These are phyloP conservation scores for Globisporangium echinulatum DNA, from an alignment of 352 stramenopile genomes.

Conservation along the genomic window DNA sequence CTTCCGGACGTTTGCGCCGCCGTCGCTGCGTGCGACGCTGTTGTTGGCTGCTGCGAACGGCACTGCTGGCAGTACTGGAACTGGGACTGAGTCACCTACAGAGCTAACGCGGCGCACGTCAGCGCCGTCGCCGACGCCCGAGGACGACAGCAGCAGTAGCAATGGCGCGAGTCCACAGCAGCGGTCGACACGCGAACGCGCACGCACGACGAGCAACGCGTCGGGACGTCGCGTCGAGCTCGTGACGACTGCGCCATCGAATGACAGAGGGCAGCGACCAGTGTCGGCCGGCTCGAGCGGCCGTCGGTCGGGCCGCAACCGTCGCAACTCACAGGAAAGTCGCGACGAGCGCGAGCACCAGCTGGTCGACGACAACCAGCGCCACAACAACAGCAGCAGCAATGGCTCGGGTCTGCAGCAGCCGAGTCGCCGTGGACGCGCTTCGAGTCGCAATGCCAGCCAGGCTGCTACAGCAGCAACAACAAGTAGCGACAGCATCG, in stretches of 20 bases:
- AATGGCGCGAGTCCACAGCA: background rate
- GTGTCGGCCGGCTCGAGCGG: constrained; percentile 9
- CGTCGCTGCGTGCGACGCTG: constrained; percentile 11
- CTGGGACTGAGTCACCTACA: background rate
- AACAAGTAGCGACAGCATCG: constrained; percentile 7
- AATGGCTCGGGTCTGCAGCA: background rate
- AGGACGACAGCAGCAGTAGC: constrained; percentile 2
- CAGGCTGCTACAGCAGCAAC: constrained; percentile 2
- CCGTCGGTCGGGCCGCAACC: constrained; percentile 7
- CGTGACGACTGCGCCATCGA: background rate
- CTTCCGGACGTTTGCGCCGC: constrained; percentile 44
- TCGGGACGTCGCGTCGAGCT: constrained; percentile 8
- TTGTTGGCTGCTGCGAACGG: constrained; percentile 8
- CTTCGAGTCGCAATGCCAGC: background rate
- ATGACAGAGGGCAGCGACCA: background rate
- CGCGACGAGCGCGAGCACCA: constrained; percentile 7
- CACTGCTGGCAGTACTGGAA: too few relatives aligned
- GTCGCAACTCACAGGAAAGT: constrained; percentile 9
- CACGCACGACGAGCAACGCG: constrained; percentile 3
- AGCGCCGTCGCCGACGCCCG: constrained; percentile 2
- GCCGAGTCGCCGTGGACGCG: background rate
- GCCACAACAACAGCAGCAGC: constrained; percentile 3
- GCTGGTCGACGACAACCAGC: constrained; percentile 13
- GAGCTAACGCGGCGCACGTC: constrained; percentile 2
- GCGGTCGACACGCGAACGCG: constrained; percentile 1